Conservation (phyloP, 805 yeast species). For the Ascoidea tarda region DNA sequence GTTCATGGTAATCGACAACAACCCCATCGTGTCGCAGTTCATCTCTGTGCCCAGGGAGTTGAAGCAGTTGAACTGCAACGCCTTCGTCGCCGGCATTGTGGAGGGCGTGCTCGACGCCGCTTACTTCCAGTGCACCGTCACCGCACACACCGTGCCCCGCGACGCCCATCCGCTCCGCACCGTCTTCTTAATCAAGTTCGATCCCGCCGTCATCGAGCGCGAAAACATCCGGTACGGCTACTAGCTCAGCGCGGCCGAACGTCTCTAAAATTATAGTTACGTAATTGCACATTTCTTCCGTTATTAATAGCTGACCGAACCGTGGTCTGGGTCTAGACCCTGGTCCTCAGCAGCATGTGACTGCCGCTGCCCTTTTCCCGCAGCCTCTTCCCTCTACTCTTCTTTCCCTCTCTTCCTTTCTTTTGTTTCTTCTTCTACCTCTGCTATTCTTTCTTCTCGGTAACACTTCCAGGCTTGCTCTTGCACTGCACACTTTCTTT, state of each 20-base stretch:
- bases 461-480: no score
- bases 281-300: no score
- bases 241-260: background rate
- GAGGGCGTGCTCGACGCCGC: slow-evolving; percentile 72
- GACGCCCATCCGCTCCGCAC: slow-evolving; percentile 50
- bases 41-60: slow-evolving; percentile 71
- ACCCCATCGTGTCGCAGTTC: slow-evolving; percentile 57
- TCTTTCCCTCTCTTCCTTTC: no score
- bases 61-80: slow-evolving; percentile 64
- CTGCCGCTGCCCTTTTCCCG: no score
- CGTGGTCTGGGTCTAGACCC: no score
- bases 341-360: no score
- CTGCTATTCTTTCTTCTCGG: no score
- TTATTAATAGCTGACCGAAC: no score
- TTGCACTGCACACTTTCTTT: no score
- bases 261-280: no score
- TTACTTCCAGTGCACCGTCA: slow-evolving; percentile 59
- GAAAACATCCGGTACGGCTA: slow-evolving; percentile 30
- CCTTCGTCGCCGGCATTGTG: slow-evolving; percentile 73
- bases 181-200: slow-evolving; percentile 63
- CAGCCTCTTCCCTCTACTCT: no score
- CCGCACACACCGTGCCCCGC: slow-evolving; percentile 68
- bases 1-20: slow-evolving; percentile 58
- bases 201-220: slow-evolving; percentile 37
- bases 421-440: no score